A percentile compares a stretch with the other conserved stretches of the same genome.
Conservation (phyloP, 2,329 filamentous ascomycete genomes). For the Ophiocordyceps camponoti-rufipedis region DNA sequence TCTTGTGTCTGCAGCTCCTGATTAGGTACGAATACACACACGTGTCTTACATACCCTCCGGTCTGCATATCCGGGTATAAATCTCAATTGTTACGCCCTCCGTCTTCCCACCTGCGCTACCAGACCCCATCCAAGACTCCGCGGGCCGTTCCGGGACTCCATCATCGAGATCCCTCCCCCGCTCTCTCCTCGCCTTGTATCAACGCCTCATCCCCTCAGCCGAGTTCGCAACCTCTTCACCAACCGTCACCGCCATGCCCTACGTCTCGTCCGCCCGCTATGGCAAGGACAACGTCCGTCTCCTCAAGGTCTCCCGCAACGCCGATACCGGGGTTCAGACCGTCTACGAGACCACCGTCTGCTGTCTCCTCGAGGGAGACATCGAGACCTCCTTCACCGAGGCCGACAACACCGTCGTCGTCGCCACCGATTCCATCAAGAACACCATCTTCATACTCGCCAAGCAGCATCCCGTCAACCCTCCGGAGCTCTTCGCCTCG, state of each 20-base stretch:
- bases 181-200: no score
- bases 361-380: constrained; percentile 79
- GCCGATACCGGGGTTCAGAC: constrained; percentile 59
- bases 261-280: constrained; percentile 49
- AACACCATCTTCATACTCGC: constrained; percentile 93
- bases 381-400: constrained; percentile 81
- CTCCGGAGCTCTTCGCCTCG: constrained; percentile 80
- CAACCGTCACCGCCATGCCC: constrained; percentile 23
- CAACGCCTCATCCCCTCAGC: neutral
- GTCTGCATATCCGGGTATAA: neutral
- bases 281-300: constrained; percentile 94
- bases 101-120: no score
- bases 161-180: neutral
- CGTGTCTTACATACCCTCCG: no score
- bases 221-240: neutral
- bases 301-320: constrained; percentile 85
- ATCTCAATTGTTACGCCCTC: neutral
- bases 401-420: constrained; percentile 87
- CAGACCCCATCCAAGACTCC: no score
- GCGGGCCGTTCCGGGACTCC: no score
- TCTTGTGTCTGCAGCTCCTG: no score
- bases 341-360: constrained; percentile 88
- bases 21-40: no score
- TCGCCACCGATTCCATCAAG: constrained; percentile 96
- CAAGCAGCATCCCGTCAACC: constrained; percentile 80